These are phyloP conservation scores for Castanospermum australe DNA, from an alignment of 306 rosid species.

Conservation along the genomic window DNA sequence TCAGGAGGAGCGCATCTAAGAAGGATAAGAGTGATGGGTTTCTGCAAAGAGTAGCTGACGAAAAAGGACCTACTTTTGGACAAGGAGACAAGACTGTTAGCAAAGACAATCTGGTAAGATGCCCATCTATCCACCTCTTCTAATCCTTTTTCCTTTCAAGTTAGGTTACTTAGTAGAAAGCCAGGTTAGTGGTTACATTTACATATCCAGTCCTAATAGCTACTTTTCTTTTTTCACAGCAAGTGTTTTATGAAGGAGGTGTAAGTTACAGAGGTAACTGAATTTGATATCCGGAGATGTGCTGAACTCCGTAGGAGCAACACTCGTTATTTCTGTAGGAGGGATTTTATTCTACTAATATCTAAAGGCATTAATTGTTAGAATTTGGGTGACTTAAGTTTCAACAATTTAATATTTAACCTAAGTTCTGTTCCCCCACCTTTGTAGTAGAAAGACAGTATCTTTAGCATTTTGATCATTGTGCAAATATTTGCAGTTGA, in stretches of 20 bases:
- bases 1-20: constrained; percentile 53
- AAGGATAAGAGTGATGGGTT: constrained; percentile 53
- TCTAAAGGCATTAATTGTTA: constrained; percentile 17
- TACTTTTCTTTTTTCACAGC: constrained; percentile 42
- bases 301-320: constrained; percentile 14
- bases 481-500: constrained; percentile 58
- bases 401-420: constrained; percentile 19
- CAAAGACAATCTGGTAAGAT: constrained; percentile 62
- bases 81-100: constrained; percentile 46
- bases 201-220: not conserved
- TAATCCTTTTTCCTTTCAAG: not conserved
- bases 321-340: constrained; percentile 19
- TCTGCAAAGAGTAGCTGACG: constrained; percentile 58
- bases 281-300: not conserved
- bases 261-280: constrained; percentile 39
- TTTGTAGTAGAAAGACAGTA: constrained; percentile 20
- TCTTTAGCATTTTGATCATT: constrained; percentile 28
- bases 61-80: constrained; percentile 43
- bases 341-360: constrained; percentile 25
- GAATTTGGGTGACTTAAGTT: constrained; percentile 33
- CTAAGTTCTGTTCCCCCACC: constrained; percentile 1
- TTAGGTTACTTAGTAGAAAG: not conserved
- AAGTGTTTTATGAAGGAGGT: constrained; percentile 48
- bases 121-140: not conserved
- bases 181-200: not conserved